Evolutionary conservation across 106 monocot genomes (phyloP).

Genomic region (Dendrobium nobile): DNA sequence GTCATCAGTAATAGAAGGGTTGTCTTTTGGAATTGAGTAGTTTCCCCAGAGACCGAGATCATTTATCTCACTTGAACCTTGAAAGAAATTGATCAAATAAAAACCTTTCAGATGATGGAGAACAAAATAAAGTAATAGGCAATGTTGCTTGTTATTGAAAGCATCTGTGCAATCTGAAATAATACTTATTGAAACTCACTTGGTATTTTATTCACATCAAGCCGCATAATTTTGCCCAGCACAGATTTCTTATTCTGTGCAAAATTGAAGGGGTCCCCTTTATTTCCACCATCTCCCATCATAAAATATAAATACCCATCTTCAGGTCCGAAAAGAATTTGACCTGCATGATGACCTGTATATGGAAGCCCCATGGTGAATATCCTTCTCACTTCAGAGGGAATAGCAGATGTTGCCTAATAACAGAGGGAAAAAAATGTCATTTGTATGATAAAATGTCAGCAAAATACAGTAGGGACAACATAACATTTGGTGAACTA

Average conservation of each 20-base stretch:
- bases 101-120: background rate
- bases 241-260: conserved; percentile 82
- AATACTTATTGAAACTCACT: conserved; percentile 31
- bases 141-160: background rate
- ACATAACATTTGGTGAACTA: too few species aligned
- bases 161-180: background rate
- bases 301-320: conserved; percentile 92
- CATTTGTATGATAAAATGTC: too few species aligned
- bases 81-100: background rate
- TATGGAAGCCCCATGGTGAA: conserved; percentile 83
- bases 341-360: conserved; percentile 68
- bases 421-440: conserved; percentile 5
- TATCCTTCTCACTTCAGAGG: conserved; percentile 78
- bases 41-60: conserved; percentile 82
- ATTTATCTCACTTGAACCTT: conserved; percentile 47
- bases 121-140: background rate
- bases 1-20: conserved; percentile 46
- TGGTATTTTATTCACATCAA: conserved; percentile 67
- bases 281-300: conserved; percentile 79
- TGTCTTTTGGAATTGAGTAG: conserved; percentile 86
- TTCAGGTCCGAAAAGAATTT: conserved; percentile 82
- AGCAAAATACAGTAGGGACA: too few species aligned
- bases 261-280: conserved; percentile 73
- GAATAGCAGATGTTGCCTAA: conserved; percentile 59
- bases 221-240: conserved; percentile 82